Base-by-base conservation (phyloP, 345 rosid genomes). In the Rubroshorea leprosula region DNA sequence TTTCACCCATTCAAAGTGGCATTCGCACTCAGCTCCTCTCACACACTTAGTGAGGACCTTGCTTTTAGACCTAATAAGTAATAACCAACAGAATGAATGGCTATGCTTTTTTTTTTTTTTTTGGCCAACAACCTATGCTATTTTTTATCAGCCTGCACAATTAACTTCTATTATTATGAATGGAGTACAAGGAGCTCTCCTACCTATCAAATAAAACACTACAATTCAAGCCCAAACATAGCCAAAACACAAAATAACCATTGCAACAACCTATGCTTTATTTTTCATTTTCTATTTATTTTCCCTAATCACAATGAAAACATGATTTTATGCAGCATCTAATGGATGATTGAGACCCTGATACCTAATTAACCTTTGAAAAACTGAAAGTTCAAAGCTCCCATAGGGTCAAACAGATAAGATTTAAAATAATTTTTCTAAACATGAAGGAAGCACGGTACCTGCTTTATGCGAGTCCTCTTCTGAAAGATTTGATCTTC, bases 401-500 rank as follows among this genome's bases (percentile, higher is more conserved):
- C 9, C 41, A 35, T 48, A 18, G 7, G 43, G 29, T 62, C 57
- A 41, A 35, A 24, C 20, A 26, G 43, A 46, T 0, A 31, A 41
- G 29, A 49, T 57, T 41, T 8, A 56, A 55, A 2, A 56, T 18
- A 64, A 54, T 49, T 31, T 9, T 44, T 5, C n/a, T 29, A 58
- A 60, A 39, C 19, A 48, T 0, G 6, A 22, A 23, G 39, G 54
- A 66, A 57, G 49, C 48, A 57, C 57, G 52, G 44, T 43, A 82
- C 97, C 96, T 84, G 88, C 67, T 90, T 89, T 68, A 90, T 82
- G 57, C 95, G 96, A 56, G 87, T 55, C 66, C 99, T 89, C 69
- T 90, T 94, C 79, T 94, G 96, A 77, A 94, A 94, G 55, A 94
- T 94, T 76, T 90, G 90, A 66, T 79, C 97, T 80, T 94, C 99